Evolutionary conservation across 83 land plant species (phyloP).

Genomic region (Picea abies): DNA sequence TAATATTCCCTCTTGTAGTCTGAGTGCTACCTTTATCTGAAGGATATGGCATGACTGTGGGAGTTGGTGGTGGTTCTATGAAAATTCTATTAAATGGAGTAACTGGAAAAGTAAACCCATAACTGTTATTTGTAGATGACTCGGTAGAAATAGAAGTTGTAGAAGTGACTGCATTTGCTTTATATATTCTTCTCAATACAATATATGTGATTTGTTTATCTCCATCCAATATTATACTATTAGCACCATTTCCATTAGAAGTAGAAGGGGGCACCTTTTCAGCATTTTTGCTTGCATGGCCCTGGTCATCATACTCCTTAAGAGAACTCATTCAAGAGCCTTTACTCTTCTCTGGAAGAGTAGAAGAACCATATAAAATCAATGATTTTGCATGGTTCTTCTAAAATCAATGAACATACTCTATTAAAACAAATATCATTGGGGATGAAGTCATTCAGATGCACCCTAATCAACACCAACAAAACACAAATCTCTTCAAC

Average conservation of each 20-base stretch:
- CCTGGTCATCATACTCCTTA: conserved; percentile 25
- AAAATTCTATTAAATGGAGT: conserved; percentile 6
- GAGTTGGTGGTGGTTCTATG: conserved; percentile 22
- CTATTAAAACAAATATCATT: too few species aligned
- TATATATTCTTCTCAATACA: not conserved
- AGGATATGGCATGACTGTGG: too few species aligned
- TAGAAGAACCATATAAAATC: too few species aligned
- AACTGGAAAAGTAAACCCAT: conserved; percentile 18
- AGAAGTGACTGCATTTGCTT: not conserved
- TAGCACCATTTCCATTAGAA: conserved; percentile 23
- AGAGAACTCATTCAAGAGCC: conserved; percentile 57
- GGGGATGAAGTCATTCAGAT: too few species aligned
- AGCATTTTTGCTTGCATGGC: conserved; percentile 4
- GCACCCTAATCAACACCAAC: too few species aligned
- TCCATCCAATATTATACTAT: too few species aligned
- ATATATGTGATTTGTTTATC: conserved; percentile 5
- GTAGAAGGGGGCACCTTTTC: not conserved
- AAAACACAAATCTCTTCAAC: too few species aligned
- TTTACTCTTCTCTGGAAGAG: conserved; percentile 18
- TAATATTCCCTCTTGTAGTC: too few species aligned
- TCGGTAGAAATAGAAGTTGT: conserved; percentile 4
- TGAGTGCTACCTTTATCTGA: too few species aligned
- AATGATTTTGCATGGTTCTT: too few species aligned
- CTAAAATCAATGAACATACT: too few species aligned
- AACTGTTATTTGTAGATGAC: conserved; percentile 10